phyloP scores from a whole-genome alignment of 1,284 basidiomycete species.

The Meripilus lineatus region DNA sequence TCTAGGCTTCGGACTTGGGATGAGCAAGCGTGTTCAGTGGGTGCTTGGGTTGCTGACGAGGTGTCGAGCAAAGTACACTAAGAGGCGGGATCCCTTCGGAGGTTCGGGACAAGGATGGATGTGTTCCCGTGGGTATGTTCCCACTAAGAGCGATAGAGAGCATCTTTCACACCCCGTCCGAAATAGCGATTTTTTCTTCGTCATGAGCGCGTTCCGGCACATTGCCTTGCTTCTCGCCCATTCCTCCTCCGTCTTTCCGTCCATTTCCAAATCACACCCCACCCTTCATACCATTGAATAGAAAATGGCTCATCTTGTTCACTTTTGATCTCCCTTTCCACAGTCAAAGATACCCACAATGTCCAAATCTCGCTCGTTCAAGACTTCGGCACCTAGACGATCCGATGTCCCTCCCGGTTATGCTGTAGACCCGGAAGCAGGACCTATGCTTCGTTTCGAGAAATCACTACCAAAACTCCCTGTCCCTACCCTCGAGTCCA shows the following conservation, averaged over 20 bases:
- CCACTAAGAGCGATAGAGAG: too few species aligned
- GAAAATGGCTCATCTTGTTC: too few species aligned
- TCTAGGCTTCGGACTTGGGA: background rate
- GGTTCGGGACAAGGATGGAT: too few species aligned
- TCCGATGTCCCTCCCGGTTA: slow-evolving; percentile 36
- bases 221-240: background rate
- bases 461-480: slow-evolving; percentile 79
- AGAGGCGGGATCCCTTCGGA: background rate
- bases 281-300: background rate
- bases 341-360: slow-evolving; percentile 17
- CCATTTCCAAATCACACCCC: background rate
- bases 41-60: too few species aligned
- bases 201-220: background rate
- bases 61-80: background rate
- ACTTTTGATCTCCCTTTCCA: background rate
- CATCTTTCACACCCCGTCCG: too few species aligned
- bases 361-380: slow-evolving; percentile 30
- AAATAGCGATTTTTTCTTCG: too few species aligned
- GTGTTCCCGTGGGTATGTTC: too few species aligned
- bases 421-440: slow-evolving; percentile 41
- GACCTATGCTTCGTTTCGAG: slow-evolving; percentile 79
- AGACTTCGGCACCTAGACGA: slow-evolving; percentile 28
- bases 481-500: slow-evolving; percentile 78
- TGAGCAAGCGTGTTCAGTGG: too few species aligned
- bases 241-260: background rate